phyloP scores from a whole-genome alignment of 2,329 filamentous ascomycete genomes.

The Escovopsis sp. region DNA sequence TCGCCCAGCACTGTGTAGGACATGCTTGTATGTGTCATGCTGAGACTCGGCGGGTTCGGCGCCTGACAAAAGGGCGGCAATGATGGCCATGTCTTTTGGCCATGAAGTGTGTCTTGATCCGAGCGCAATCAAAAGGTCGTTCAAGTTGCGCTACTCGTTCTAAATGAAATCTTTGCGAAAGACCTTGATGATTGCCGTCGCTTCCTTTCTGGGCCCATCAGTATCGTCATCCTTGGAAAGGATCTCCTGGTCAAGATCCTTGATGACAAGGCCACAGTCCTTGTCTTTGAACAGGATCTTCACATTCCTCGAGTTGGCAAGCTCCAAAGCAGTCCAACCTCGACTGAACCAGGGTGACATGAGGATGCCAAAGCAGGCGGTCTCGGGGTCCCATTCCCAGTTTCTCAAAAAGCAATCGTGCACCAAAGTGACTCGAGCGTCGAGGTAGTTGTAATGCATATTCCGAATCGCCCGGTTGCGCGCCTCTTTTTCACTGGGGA shows the following conservation, averaged over 20 bases:
- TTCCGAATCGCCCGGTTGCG: slow-evolving; percentile 8
- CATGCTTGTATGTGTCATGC: too few relatives aligned
- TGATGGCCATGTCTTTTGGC: slow-evolving; percentile 10
- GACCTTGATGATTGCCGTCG: slow-evolving; percentile 1
- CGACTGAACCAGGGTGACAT: slow-evolving; percentile 12
- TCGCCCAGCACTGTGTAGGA: too few relatives aligned
- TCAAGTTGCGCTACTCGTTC: too few relatives aligned
- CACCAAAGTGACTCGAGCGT: slow-evolving; percentile 9
- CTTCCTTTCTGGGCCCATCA: too few relatives aligned
- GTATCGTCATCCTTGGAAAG: background rate
- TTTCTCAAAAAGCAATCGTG: slow-evolving; percentile 9
- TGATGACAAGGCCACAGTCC: slow-evolving; percentile 5
- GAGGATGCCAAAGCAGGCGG: slow-evolving; percentile 8
- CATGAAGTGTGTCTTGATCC: slow-evolving; percentile 12
- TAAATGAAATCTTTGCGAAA: background rate
- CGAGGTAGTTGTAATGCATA: slow-evolving; percentile 13
- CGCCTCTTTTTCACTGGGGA: slow-evolving; percentile 9
- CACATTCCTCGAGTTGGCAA: slow-evolving; percentile 8
- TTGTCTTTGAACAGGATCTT: slow-evolving; percentile 9
- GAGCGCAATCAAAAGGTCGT: slow-evolving; percentile 10
- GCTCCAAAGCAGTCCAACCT: slow-evolving; percentile 12
- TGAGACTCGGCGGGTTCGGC: background rate
- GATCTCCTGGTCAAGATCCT: slow-evolving; percentile 12
- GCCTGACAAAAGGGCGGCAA: slow-evolving; percentile 10
- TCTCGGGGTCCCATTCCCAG: slow-evolving; percentile 1